Evolutionary conservation across 1,284 basidiomycete genomes (phyloP), one percentile per base, ranked within the genome.

Genomic region (Cutaneotrichosporon dermatis): DNA sequence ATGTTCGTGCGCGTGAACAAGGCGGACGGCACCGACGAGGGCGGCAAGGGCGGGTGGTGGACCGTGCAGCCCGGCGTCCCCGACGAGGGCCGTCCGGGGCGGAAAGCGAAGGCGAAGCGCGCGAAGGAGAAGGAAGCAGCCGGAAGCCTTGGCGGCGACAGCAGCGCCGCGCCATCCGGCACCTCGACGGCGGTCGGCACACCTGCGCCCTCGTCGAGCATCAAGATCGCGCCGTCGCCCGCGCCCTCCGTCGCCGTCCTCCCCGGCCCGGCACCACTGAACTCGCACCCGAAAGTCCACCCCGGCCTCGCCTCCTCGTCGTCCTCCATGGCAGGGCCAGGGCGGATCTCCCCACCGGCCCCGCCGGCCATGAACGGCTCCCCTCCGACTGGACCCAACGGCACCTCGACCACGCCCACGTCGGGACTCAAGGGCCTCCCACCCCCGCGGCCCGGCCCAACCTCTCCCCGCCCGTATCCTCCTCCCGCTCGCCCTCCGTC

Each of bases 11-110:
- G 76, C 35, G 74, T 76, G 3, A 76, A 77, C 64, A 73, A 76
- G 62, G 66, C 68, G 8, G 76, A 78, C 57, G 72, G 71, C 9
- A 57, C 68, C 3, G 75, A 77, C 40, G 65, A 69, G 5, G 72
- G 70, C 34, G 73, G 74, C 25, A 78, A 78, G 66, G 76, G 76
- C 34, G 76, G 76, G 7, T 78, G 76, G 76, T 78, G 76, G 76
- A 78, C 76, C 7, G 76, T 77, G 4, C 68, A 73, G 53, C 70
- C 74, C n/a, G 75, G 73, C 11, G 70, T 76, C 11, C 75, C 73
- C 9, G 75, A 76, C 57, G 76, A 76, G 58, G 76, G 76, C 7
- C 65, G 76, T 41, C 75, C 75, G 0, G 76, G 76, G 0, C 64
- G 76, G 12, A 78, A 78, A 57, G 70, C 71, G 42, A 76, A 76